phyloP scores from a whole-genome alignment of 441 rosid species.

The Euphorbia celastroides region DNA sequence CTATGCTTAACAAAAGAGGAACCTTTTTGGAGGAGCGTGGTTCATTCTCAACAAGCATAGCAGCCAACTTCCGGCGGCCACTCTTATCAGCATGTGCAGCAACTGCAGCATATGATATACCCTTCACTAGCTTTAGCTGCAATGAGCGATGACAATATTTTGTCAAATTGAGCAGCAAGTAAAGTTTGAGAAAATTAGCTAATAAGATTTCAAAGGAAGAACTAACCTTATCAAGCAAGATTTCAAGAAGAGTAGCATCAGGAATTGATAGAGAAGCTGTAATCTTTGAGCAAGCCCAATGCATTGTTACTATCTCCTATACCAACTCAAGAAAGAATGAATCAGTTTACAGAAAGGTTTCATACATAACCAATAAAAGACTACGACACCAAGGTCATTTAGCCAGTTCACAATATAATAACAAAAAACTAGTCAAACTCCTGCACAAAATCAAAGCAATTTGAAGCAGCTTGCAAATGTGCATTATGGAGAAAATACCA shows the following conservation, averaged over 20 bases:
- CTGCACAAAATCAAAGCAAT: background rate
- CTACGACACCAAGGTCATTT: background rate
- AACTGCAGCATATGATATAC: constrained; percentile 97
- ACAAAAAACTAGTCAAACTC: background rate
- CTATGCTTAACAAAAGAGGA: constrained; percentile 91
- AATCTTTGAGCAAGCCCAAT: constrained; percentile 96
- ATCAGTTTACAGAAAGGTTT: constrained; percentile 4
- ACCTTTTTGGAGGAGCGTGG: constrained; percentile 98
- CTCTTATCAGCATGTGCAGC: constrained; percentile 98
- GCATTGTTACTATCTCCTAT: constrained; percentile 97
- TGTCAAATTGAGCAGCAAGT: constrained; percentile 9
- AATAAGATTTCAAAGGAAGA: background rate
- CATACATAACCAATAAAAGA: background rate
- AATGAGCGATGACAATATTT: constrained; percentile 27
- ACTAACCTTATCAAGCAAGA: constrained; percentile 89
- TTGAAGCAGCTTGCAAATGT: background rate
- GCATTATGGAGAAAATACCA: background rate
- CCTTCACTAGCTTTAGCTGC: constrained; percentile 85
- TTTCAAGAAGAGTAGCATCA: constrained; percentile 79
- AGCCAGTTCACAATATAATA: constrained; percentile 1
- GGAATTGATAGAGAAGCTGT: constrained; percentile 86
- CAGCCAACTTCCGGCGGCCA: constrained; percentile 89
- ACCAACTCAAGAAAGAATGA: constrained; percentile 16
- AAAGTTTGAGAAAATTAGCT: background rate
- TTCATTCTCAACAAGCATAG: constrained; percentile 94